phyloP scores from a whole-genome alignment of 805 yeast species.

The Ogataea glucozyma region DNA sequence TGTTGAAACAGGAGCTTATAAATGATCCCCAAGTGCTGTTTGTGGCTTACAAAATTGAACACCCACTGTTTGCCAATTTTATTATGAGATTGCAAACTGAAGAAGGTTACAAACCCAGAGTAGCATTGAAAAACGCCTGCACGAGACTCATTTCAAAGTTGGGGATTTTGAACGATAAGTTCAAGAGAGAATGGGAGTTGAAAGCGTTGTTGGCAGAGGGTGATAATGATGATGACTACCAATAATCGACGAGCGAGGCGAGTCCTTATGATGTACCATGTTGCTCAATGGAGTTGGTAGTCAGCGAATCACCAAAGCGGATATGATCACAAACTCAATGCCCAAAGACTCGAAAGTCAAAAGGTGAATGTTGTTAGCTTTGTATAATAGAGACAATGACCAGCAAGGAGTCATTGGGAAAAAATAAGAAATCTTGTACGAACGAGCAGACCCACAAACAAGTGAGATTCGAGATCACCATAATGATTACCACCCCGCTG shows the following conservation, averaged over 20 bases:
- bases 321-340: too few species aligned
- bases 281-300: too few species aligned
- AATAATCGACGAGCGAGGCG: constrained; percentile 2
- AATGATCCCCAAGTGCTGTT: constrained; percentile 88
- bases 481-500: too few species aligned
- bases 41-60: constrained; percentile 97
- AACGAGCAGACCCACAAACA: too few species aligned
- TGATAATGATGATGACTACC: constrained; percentile 42
- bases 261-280: neutral
- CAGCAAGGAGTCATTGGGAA: too few species aligned
- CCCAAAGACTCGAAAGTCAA: too few species aligned
- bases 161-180: constrained; percentile 70
- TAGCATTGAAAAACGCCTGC: constrained; percentile 89
- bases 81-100: constrained; percentile 94
- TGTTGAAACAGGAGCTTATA: constrained; percentile 81
- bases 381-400: too few species aligned
- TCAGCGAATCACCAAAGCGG: too few species aligned
- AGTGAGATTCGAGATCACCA: too few species aligned
- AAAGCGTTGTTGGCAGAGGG: constrained; percentile 66
- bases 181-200: constrained; percentile 90
- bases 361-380: too few species aligned
- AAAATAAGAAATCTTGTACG: neutral
- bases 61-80: constrained; percentile 94
- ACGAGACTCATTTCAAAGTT: constrained; percentile 78
- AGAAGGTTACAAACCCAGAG: constrained; percentile 89